Evolutionary conservation across 495 filamentous ascomycete genomes (phyloP), one percentile per base, ranked within the genome.

Genomic region (Ramalina peruviana): DNA sequence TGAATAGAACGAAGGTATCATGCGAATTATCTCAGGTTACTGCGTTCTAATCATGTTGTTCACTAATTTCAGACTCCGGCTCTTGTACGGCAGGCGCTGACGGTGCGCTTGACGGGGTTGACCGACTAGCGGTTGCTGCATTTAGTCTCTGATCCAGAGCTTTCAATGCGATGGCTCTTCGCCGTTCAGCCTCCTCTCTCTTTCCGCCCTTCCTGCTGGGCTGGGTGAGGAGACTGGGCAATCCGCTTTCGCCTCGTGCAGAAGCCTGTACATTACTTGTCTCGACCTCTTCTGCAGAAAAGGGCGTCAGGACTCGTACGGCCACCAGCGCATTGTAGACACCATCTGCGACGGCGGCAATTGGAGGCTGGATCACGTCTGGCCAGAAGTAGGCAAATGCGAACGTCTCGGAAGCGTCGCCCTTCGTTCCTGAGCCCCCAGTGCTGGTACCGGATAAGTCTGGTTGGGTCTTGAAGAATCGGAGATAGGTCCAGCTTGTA

Each of bases 311-410:
- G 41, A 97, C 63, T 42, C 73, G 77, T 59, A 89, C 59, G 6
- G 82, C 62, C 4, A 96, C 81, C 0, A 96, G 70, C 13, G 81
- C 57, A 40, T 75, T 72, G 64, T 89, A 96, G 19, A 95, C 65
- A 46, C 78, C 72, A 42, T 86, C 81, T 17, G 85, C 77, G 27
- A 96, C 60, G 45, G 76, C 72, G 17, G 83, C 73, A 50, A 97
- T 72, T 13, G 86, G 75, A 4, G 84, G 81, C 48, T 94, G 86
- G 15, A 87, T 70, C 26, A 80, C 78, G 40, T 93, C 90, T 3
- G 92, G 92, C 69, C 96, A 97, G 64, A 98, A 96, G 60, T 86
- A 84, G 52, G 89, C 82, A 61, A 95, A 94, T 36, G 86, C 81
- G 60, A 98, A 97, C 1, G 89, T 94, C 62, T 98, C 92, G 58